Evolutionary conservation across 352 stramenopile genomes (phyloP), one percentile per base, ranked within the genome.

Genomic region (Phytophthora citrophthora): DNA sequence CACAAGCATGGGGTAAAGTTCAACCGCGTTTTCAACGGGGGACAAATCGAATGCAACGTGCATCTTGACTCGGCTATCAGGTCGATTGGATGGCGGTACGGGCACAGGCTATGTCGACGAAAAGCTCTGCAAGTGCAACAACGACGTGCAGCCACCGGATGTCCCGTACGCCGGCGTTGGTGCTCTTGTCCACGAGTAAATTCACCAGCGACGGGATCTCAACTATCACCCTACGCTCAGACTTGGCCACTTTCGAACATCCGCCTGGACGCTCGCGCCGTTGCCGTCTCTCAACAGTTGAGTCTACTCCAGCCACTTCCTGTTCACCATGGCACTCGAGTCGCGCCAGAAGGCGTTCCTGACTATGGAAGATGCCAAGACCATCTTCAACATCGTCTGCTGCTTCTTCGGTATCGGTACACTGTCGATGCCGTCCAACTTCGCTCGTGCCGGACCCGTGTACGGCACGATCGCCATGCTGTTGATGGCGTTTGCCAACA

Each of bases 371-470:
- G 80, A 88, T 52, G 68, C 67, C 64, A 89, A 85, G 57, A 76
- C 68, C 40, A 69, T 64, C 31, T 88, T 88, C 68, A 87, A 77
- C 56, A 62, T 89, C 66, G 67, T 87, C 45, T 90, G 81, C 62
- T 78, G 73, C 15, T 77, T 89, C 50, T 90, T 69, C 56, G 82
- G 82, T 52, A 83, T 91, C 56, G 83, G 80, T 9, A 86, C 82
- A 41, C 70, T 91, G 20, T 72, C 79, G 40, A 89, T 91, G 77
- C 80, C 79, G 1, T 79, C 67, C 46, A 91, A 89, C 53, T 91
- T 79, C 51, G 71, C 81, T 1, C 79, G 81, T 3, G 79, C 79
- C 11, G 79, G 77, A 1, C 79, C 77, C 4, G 45, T 72, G 16
- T 74, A 77, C 46, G 81, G 74, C 15, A 79, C 61, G 0, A 62